Percentiles rank a stretch among this genome's conserved stretches.
phyloP scores from a whole-genome alignment of 2,329 filamentous ascomycete species.

The Fusarium sambucinum region DNA sequence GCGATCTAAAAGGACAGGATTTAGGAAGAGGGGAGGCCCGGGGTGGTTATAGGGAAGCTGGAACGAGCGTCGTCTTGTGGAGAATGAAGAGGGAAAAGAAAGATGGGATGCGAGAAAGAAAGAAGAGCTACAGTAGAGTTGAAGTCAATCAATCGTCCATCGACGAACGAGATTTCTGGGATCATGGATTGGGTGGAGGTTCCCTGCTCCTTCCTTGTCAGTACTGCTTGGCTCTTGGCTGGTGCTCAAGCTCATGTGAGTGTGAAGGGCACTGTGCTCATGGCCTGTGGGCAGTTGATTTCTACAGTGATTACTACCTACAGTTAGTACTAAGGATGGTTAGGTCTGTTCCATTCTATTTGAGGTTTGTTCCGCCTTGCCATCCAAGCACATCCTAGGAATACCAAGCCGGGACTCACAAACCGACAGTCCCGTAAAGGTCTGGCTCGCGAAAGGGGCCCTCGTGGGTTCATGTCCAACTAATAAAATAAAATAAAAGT shows the following conservation, averaged over 20 bases:
- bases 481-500: not conserved
- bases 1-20: conserved; percentile 28
- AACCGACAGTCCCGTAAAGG: conserved; percentile 10
- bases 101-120: conserved; percentile 12
- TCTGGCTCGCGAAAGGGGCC: conserved; percentile 25
- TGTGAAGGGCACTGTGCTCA: conserved; percentile 35
- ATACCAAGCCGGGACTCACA: conserved; percentile 30
- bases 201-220: conserved; percentile 38
- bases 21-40: conserved; percentile 26
- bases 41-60: conserved; percentile 42
- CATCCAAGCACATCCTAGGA: conserved; percentile 23
- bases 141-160: conserved; percentile 30
- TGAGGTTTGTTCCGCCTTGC: conserved; percentile 30
- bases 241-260: conserved; percentile 29
- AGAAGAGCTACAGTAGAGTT: conserved; percentile 25
- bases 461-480: conserved; percentile 10
- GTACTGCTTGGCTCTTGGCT: conserved; percentile 8
- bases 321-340: not conserved
- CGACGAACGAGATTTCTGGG: conserved; percentile 42
- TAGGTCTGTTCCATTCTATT: conserved; percentile 24
- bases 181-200: conserved; percentile 38
- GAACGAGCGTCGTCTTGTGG: conserved; percentile 46
- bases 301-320: not conserved
- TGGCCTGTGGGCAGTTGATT: conserved; percentile 7
- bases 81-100: conserved; percentile 38